Percentiles rank a stretch among this genome's conserved stretches.
phyloP scores from a whole-genome alignment of 2,329 filamentous ascomycete species.

The Huntiella omanensis region DNA sequence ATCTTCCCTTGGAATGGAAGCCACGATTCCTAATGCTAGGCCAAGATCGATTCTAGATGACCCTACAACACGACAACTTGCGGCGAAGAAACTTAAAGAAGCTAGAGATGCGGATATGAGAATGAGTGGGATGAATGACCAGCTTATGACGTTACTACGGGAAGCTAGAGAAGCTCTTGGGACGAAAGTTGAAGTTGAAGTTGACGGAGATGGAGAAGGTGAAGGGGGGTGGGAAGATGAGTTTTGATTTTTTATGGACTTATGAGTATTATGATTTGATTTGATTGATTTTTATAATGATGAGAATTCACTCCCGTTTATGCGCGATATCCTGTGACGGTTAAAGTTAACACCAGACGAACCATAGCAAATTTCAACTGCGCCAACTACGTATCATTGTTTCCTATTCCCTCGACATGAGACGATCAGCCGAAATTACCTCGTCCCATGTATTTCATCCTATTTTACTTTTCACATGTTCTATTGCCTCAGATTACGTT shows the following conservation, averaged over 20 bases:
- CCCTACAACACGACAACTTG: slow-evolving; percentile 53
- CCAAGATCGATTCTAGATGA: slow-evolving; percentile 15
- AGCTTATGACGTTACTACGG: slow-evolving; percentile 69
- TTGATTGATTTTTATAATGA: background rate
- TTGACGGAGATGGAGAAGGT: slow-evolving; percentile 22
- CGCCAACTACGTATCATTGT: background rate
- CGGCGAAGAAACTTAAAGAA: slow-evolving; percentile 50
- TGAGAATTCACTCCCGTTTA: background rate
- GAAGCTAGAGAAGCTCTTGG: slow-evolving; percentile 77
- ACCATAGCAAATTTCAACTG: background rate
- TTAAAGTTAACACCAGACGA: background rate
- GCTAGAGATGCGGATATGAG: slow-evolving; percentile 64
- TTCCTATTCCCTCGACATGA: background rate
- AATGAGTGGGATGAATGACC: slow-evolving; percentile 60
- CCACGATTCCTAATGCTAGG: background rate
- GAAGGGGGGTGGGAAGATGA: slow-evolving; percentile 12
- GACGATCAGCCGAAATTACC: background rate
- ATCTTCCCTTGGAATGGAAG: background rate
- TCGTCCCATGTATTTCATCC: too few species aligned
- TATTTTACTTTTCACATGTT: background rate
- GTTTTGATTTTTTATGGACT: background rate
- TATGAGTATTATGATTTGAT: background rate
- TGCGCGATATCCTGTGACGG: background rate
- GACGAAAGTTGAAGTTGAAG: slow-evolving; percentile 45
- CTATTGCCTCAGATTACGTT: background rate